Evolutionary conservation across 306 rosid species (phyloP).

Genomic region (Betula pendula): DNA sequence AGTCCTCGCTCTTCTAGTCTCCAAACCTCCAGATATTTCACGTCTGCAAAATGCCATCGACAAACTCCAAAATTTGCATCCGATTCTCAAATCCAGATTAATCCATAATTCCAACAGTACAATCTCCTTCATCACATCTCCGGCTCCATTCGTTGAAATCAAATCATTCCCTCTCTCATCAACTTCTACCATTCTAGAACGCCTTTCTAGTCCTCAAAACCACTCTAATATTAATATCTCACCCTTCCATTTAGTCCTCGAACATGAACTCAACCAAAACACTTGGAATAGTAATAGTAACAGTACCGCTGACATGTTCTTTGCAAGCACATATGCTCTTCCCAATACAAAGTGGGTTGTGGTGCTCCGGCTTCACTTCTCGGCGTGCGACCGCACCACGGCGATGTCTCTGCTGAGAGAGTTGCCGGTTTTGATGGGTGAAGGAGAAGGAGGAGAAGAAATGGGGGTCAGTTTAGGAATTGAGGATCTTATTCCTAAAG

Average conservation of each 20-base stretch:
- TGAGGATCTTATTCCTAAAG: slow-evolving; percentile 48
- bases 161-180: slow-evolving; percentile 5
- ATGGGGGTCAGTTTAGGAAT: slow-evolving; percentile 32
- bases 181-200: slow-evolving; percentile 24
- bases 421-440: slow-evolving; percentile 29
- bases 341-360: slow-evolving; percentile 27
- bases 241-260: slow-evolving; percentile 46
- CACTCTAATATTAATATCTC: slow-evolving; percentile 27
- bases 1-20: slow-evolving; percentile 37
- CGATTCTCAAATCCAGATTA: slow-evolving; percentile 51
- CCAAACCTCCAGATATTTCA: slow-evolving; percentile 24
- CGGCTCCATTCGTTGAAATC: slow-evolving; percentile 36
- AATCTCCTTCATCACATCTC: slow-evolving; percentile 37
- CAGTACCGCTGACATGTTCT: slow-evolving; percentile 24
- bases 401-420: slow-evolving; percentile 49
- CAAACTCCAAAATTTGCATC: slow-evolving; percentile 51
- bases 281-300: slow-evolving; percentile 27
- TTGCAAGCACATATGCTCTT: slow-evolving; percentile 38
- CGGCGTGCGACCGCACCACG: slow-evolving; percentile 62
- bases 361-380: slow-evolving; percentile 47
- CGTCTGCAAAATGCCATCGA: slow-evolving; percentile 43
- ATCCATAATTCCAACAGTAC: slow-evolving; percentile 30
- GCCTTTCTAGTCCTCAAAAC: background rate
- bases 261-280: slow-evolving; percentile 51
- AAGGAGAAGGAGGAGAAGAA: background rate